Evolutionary conservation across 192 early-diverging fungal genomes (phyloP), one percentile per base, ranked within the genome.

Genomic region (Gonapodya prolifera): DNA sequence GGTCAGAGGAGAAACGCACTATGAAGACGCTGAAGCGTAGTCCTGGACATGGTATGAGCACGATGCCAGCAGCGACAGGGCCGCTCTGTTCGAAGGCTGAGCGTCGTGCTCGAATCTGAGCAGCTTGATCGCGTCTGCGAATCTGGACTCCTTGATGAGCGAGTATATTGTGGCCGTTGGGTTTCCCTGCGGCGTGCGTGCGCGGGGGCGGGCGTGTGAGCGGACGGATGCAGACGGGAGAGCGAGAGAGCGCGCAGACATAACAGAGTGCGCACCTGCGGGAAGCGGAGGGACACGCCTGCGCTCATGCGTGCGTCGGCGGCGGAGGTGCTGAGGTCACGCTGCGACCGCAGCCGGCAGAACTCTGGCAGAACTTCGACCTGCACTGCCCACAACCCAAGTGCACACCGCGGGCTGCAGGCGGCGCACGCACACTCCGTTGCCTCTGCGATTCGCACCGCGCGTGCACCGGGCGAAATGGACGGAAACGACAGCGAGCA

Each of bases 141-240:
- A 87, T 8, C 86, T 81, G 32, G 75, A 77, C 35, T 90, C 88
- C 33, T 85, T 82, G 31, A 90, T 88, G 77, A 82, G 84, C 18
- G 79, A 77, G 78, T 90, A 90, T 61, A 90, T 84, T 30, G 88
- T 90, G 17, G 80, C 75, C 0, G 88, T 90, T 77, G 82, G 83
- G 79, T 86, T 89, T 8, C 88, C 88, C 75, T 89, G 85, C 0
- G 88, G 88, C 30, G 87, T 83, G 78, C 88, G 88, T 32, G 80
- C 79, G 61, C 86, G 33, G 1, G 76, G n/a, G n/a, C n/a, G n/a
- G 33, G 17, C 33, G 34, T 34, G 71, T 32, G 17, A 73, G 33
- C 0, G 71, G 0, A 73, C 71, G n/a, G n/a, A n/a, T n/a, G n/a
- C n/a, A n/a, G 30, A 76, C 31, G 0, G 28, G 34, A 76, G 69